Evolutionary conservation across 257 asterid genomes (phyloP).

Genomic region (Solanum medicagineum): DNA sequence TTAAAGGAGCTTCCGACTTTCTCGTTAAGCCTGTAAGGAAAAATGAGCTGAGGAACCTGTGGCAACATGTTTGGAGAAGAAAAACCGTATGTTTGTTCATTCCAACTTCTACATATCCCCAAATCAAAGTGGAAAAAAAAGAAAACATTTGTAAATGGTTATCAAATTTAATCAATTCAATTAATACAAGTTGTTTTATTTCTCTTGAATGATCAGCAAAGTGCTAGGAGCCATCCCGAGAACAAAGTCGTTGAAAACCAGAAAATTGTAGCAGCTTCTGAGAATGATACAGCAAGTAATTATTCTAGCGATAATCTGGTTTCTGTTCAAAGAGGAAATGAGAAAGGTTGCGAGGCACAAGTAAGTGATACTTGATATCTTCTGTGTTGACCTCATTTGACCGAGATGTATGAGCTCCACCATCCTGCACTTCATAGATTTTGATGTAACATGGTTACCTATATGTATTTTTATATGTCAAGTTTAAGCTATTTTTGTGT

Average conservation of each 20-base stretch:
- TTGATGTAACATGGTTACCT: background rate
- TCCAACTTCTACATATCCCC: background rate
- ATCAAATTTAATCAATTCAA: background rate
- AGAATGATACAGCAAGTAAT: constrained; percentile 53
- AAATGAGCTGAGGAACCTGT: constrained; percentile 88
- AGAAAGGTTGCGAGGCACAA: constrained; percentile 77
- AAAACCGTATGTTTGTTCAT: constrained; percentile 39
- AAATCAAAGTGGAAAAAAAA: background rate
- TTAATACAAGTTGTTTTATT: background rate
- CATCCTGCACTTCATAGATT: background rate
- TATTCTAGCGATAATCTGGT: constrained; percentile 58
- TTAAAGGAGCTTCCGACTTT: constrained; percentile 88
- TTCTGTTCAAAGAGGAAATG: constrained; percentile 36
- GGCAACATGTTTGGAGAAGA: constrained; percentile 99
- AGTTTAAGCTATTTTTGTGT: background rate
- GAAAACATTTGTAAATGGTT: background rate
- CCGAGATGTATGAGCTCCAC: background rate
- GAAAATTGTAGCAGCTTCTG: constrained; percentile 67
- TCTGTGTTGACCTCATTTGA: background rate
- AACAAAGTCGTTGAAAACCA: constrained; percentile 52
- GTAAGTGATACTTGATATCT: constrained; percentile 18
- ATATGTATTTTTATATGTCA: background rate
- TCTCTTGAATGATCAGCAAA: constrained; percentile 35
- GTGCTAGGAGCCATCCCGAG: constrained; percentile 36
- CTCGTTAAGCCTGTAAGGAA: constrained; percentile 88